Evolutionary conservation across 2,329 filamentous ascomycete species (phyloP), one percentile per base, ranked within the genome.

Genomic region (Herpotrichia juniperi): DNA sequence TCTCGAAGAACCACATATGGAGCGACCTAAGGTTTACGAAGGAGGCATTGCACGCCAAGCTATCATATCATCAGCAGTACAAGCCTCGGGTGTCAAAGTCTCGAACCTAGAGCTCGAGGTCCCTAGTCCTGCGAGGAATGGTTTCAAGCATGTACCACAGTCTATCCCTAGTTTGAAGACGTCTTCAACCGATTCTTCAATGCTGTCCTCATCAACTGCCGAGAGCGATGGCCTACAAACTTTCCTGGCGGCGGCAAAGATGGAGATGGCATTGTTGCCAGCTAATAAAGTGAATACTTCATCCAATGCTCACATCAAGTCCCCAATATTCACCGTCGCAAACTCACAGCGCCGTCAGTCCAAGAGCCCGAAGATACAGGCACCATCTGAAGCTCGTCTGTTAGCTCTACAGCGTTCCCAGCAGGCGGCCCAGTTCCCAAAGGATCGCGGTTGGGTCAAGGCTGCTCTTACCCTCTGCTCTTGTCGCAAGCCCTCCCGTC

Each of bases 391-490:
- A n/a, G n/a, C n/a, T n/a, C n/a, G n/a, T n/a, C n/a, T n/a, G n/a
- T n/a, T n/a, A n/a, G n/a, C n/a, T n/a, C n/a, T n/a, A n/a, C n/a
- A n/a, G n/a, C n/a, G n/a, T n/a, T n/a, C n/a, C n/a, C n/a, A n/a
- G n/a, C n/a, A n/a, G n/a, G n/a, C n/a, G n/a, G n/a, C n/a, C n/a
- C n/a, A n/a, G n/a, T n/a, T n/a, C n/a, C n/a, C n/a, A n/a, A n/a
- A n/a, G n/a, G n/a, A n/a, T n/a, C n/a, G n/a, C n/a, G n/a, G n/a
- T n/a, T n/a, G n/a, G n/a, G n/a, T n/a, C n/a, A n/a, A n/a, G n/a
- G n/a, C n/a, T n/a, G n/a, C n/a, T n/a, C 32, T n/a, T 16, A 16
- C 16, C 16, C 32, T 68, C 31, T 68, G 65, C 51, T 44, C 22
- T 2, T 68, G 65, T 46, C 42, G 49, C 21, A 35, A 54, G 16